Conservation (phyloP, 192 early-diverging fungal genomes). For the Haplosporangium gracile region DNA sequence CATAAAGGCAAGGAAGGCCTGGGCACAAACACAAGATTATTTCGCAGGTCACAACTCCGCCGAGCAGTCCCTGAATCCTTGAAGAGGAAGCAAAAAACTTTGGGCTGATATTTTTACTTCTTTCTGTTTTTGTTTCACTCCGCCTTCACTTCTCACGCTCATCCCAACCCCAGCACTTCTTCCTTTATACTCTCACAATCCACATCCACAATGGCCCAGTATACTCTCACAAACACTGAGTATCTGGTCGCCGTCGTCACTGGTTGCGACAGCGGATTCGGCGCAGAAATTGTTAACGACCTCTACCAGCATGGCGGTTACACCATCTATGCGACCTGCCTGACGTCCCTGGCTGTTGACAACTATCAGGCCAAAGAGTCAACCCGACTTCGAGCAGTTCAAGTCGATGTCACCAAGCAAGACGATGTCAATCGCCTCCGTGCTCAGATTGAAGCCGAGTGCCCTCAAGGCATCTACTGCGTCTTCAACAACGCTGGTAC, state of each 20-base stretch:
- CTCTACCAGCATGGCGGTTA: slow-evolving; percentile 46
- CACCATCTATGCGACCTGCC: slow-evolving; percentile 50
- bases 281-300: slow-evolving; percentile 45
- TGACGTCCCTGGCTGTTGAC: slow-evolving; percentile 34
- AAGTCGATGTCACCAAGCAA: slow-evolving; percentile 54
- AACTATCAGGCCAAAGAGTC: slow-evolving; percentile 32
- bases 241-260: slow-evolving; percentile 50
- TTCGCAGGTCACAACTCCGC: too few relatives aligned
- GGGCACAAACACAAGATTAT: too few relatives aligned
- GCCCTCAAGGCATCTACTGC: slow-evolving; percentile 52
- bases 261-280: slow-evolving; percentile 52
- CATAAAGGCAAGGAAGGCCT: too few relatives aligned
- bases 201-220: not conserved
- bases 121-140: too few relatives aligned
- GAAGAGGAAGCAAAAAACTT: too few relatives aligned
- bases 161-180: too few relatives aligned
- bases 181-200: too few relatives aligned
- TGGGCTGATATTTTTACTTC: too few relatives aligned
- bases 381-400: slow-evolving; percentile 36
- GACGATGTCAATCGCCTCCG: slow-evolving; percentile 43
- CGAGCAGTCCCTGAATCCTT: too few relatives aligned
- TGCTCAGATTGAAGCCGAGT: slow-evolving; percentile 45
- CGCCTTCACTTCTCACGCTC: too few relatives aligned
- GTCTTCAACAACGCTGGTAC: slow-evolving; percentile 55
- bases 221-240: slow-evolving; percentile 36